phyloP scores from a whole-genome alignment of 176 grass and related monocot genomes.

The Oryza coarctata region DNA sequence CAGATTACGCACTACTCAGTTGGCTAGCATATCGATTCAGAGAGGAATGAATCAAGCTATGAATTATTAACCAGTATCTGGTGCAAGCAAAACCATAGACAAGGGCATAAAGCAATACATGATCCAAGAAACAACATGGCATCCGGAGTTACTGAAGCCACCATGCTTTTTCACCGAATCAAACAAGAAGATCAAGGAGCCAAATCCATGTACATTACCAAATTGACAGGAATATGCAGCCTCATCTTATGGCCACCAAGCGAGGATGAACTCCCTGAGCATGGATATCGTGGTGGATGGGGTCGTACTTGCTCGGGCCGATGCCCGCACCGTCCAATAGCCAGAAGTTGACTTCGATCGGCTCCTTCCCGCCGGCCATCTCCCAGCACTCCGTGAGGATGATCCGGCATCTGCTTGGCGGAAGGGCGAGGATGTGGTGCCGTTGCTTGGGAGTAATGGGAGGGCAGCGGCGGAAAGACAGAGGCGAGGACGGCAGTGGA shows the following conservation, averaged over 20 bases:
- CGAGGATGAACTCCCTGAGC: conserved; percentile 82
- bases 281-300: conserved; percentile 66
- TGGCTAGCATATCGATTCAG: not conserved
- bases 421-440: no score
- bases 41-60: conserved; percentile 18
- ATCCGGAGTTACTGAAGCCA: conserved; percentile 19
- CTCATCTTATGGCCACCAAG: conserved; percentile 91
- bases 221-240: conserved; percentile 21
- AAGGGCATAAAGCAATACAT: conserved; percentile 5
- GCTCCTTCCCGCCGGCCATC: conserved; percentile 59
- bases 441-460: no score
- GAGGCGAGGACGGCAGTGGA: no score
- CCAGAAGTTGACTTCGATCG: conserved; percentile 80
- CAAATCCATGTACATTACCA: not conserved
- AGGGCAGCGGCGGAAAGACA: no score
- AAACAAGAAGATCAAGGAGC: conserved; percentile 27
- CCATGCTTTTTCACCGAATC: not conserved
- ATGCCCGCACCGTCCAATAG: conserved; percentile 83
- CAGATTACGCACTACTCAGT: conserved; percentile 5
- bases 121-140: conserved; percentile 1
- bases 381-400: no score
- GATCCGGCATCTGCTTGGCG: no score
- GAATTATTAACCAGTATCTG: not conserved
- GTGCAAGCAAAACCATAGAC: not conserved
- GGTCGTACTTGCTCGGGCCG: conserved; percentile 82